A percentile compares a stretch with the other conserved stretches of the same genome.
phyloP scores from a whole-genome alignment of 169 alveolate genomes.

The Besnoitia besnoiti region DNA sequence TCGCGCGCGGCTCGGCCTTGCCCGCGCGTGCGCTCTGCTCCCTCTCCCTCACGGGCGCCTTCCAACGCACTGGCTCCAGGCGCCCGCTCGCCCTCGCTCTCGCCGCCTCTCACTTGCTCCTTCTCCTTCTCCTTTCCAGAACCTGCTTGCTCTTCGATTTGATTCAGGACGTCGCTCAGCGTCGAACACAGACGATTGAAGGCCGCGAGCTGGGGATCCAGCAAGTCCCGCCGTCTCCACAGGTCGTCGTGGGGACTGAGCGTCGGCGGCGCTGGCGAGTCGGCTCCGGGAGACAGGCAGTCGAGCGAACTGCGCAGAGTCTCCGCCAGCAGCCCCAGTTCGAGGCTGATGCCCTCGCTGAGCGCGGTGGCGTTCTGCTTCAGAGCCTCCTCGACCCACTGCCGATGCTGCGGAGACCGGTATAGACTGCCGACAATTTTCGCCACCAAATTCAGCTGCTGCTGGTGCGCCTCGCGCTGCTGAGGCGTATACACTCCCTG shows the following conservation, averaged over 20 bases:
- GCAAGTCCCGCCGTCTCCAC: not conserved
- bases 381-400: constrained; percentile 48
- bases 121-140: not conserved
- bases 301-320: not conserved
- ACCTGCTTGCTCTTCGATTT: constrained; percentile 15
- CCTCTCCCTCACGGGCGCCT: no score
- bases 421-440: constrained; percentile 53
- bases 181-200: constrained; percentile 19
- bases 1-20: no score
- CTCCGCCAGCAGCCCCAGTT: not conserved
- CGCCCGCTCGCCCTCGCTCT: no score
- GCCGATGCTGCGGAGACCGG: constrained; percentile 44
- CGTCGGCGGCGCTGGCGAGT: constrained; percentile 6
- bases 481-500: constrained; percentile 10
- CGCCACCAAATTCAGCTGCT: constrained; percentile 37
- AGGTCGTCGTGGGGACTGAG: constrained; percentile 45
- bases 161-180: constrained; percentile 23
- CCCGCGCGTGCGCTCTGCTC: no score
- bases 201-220: constrained; percentile 44
- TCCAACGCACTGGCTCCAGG: no score
- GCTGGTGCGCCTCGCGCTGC: constrained; percentile 58
- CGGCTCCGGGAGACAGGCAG: not conserved
- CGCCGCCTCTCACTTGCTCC: not conserved
- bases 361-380: constrained; percentile 6
- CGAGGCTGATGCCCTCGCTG: not conserved